A percentile compares a stretch with the other conserved stretches of the same genome.
These are phyloP conservation scores for Cephalotrichum gorgonifer DNA, from an alignment of 2,329 filamentous ascomycete species.

Conservation along the genomic window DNA sequence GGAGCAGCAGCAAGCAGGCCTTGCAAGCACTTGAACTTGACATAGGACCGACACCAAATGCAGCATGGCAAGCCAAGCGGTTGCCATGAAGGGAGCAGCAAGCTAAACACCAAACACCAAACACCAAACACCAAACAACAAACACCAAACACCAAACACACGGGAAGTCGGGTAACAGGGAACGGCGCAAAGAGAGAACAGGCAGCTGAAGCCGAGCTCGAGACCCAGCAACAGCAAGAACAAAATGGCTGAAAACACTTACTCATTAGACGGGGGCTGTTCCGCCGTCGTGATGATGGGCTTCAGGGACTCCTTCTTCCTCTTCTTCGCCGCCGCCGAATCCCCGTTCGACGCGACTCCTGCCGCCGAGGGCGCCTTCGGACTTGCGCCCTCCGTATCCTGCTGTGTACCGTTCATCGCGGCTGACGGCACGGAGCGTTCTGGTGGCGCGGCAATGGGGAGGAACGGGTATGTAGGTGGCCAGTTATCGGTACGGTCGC, in stretches of 20 bases:
- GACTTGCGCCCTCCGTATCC: not conserved
- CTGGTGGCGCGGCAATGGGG: not conserved
- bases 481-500: not conserved
- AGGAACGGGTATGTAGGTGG: not conserved
- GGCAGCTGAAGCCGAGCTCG: not conserved
- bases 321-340: constrained; percentile 45
- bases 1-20: too few relatives aligned
- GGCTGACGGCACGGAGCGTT: not conserved
- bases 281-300: constrained; percentile 65
- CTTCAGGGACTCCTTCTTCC: constrained; percentile 64
- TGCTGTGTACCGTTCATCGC: constrained; percentile 7
- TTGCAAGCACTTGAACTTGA: not conserved
- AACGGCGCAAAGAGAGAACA: not conserved
- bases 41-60: not conserved
- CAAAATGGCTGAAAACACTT: constrained; percentile 17
- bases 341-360: constrained; percentile 1
- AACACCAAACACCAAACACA: not conserved
- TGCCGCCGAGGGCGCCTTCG: not conserved
- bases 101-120: not conserved
- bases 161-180: not conserved
- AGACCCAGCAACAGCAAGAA: constrained; percentile 2
- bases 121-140: too few relatives aligned
- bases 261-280: constrained; percentile 22
- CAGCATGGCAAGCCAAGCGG: not conserved
- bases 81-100: not conserved